Evolutionary conservation across 148 eudicot genomes (phyloP).

Genomic region (Dysphania ambrosioides): DNA sequence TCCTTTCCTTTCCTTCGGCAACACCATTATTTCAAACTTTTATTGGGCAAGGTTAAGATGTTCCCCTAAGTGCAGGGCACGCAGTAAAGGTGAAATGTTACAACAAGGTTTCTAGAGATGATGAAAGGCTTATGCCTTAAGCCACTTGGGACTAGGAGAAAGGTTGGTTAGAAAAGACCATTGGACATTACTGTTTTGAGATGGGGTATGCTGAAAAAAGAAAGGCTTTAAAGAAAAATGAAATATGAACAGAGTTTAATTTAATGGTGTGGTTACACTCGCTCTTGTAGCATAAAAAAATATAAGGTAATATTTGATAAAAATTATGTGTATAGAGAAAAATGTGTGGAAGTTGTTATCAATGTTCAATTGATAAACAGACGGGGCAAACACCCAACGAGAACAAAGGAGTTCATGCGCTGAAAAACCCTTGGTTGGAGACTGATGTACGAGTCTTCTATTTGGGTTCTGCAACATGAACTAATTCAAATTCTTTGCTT

Average conservation of each 20-base stretch:
- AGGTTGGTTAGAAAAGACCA: not conserved
- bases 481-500: not conserved
- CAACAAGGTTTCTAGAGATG: not conserved
- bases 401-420: not conserved
- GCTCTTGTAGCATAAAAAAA: no score
- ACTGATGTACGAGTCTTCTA: not conserved
- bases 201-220: not conserved
- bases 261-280: no score
- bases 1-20: no score
- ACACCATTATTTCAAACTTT: not conserved
- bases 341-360: no score
- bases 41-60: not conserved
- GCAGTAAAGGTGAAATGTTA: not conserved
- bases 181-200: not conserved
- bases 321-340: no score
- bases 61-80: not conserved
- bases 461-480: not conserved
- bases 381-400: no score
- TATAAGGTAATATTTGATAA: no score
- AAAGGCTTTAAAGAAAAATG: not conserved
- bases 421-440: not conserved
- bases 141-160: not conserved
- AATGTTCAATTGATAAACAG: no score
- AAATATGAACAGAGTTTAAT: not conserved
- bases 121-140: not conserved